A percentile compares a stretch with the other conserved stretches of the same genome.
Evolutionary conservation across 805 yeast genomes (phyloP).

Genomic region (Teunomyces tritomae): DNA sequence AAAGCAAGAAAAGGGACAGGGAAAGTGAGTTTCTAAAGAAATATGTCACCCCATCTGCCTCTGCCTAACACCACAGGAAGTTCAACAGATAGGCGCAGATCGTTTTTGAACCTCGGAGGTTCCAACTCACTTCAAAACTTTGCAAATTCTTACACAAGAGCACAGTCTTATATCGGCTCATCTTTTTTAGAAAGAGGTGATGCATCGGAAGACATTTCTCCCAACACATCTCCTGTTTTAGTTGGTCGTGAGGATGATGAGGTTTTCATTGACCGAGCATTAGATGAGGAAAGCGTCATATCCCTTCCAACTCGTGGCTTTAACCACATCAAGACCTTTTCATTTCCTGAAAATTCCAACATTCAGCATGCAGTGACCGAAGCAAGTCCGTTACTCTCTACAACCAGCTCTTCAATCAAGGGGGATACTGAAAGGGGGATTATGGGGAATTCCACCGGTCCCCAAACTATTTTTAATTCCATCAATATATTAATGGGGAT

Average conservation of each 20-base stretch:
- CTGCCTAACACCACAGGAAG: not conserved
- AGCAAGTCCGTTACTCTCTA: not conserved
- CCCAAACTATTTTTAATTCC: slow-evolving; percentile 66
- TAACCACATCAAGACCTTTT: slow-evolving; percentile 3
- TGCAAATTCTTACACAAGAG: slow-evolving; percentile 39
- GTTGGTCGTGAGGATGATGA: slow-evolving; percentile 4
- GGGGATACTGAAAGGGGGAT: not conserved
- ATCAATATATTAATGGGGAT: slow-evolving; percentile 67
- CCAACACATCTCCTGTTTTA: slow-evolving; percentile 19
- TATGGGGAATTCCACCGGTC: slow-evolving; percentile 52
- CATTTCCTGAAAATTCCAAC: not conserved
- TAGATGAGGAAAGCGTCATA: slow-evolving; percentile 1
- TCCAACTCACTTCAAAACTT: slow-evolving; percentile 37
- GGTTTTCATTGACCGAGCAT: slow-evolving; percentile 11
- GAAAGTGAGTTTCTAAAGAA: not conserved
- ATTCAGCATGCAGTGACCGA: not conserved
- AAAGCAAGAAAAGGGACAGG: not conserved
- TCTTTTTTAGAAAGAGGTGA: slow-evolving; percentile 7
- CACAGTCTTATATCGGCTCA: slow-evolving; percentile 25
- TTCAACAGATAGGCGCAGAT: slow-evolving; percentile 17
- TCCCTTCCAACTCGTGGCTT: not conserved
- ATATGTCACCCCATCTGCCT: not conserved
- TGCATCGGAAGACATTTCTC: slow-evolving; percentile 18
- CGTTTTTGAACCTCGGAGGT: slow-evolving; percentile 34
- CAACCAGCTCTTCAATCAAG: not conserved